Conservation (phyloP, 768 basidiomycete species). For the Phanerochaete carnosa region DNA sequence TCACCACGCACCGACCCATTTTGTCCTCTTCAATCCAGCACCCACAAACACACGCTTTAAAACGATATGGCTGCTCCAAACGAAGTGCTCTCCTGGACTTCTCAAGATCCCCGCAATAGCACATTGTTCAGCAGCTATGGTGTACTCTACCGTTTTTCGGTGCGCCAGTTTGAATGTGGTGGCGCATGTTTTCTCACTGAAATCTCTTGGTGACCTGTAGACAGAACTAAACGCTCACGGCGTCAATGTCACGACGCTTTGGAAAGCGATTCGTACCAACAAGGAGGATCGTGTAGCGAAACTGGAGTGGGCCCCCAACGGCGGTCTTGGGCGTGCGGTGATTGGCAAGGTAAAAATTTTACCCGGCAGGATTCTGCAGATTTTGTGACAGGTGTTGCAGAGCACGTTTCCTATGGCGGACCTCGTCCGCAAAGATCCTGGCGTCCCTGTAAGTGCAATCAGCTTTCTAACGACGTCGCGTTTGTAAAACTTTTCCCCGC, state of each 20-base stretch:
- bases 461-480: constrained; percentile 7
- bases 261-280: constrained; percentile 77
- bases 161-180: constrained; percentile 30
- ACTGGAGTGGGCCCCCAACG: constrained; percentile 82
- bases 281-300: constrained; percentile 87
- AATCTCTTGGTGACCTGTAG: constrained; percentile 34
- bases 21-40: constrained; percentile 19
- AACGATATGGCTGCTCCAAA: constrained; percentile 40
- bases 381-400: constrained; percentile 34
- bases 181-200: constrained; percentile 3
- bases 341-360: constrained; percentile 70
- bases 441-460: constrained; percentile 48
- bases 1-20: constrained; percentile 15
- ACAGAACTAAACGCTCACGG: constrained; percentile 62
- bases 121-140: constrained; percentile 80
- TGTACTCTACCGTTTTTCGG: constrained; percentile 78
- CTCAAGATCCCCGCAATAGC: constrained; percentile 82
- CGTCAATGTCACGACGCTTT: constrained; percentile 72
- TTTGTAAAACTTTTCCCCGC: constrained; percentile 11
- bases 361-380: constrained; percentile 17
- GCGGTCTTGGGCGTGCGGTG: constrained; percentile 78
- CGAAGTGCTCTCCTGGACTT: constrained; percentile 84
- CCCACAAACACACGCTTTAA: constrained; percentile 5
- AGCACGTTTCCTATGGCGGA: constrained; percentile 80
- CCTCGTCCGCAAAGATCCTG: constrained; percentile 68